Percentiles rank a stretch among this genome's conserved stretches.
Evolutionary conservation across 352 stramenopile species (phyloP).

Genomic region (Pythium myriotylum): DNA sequence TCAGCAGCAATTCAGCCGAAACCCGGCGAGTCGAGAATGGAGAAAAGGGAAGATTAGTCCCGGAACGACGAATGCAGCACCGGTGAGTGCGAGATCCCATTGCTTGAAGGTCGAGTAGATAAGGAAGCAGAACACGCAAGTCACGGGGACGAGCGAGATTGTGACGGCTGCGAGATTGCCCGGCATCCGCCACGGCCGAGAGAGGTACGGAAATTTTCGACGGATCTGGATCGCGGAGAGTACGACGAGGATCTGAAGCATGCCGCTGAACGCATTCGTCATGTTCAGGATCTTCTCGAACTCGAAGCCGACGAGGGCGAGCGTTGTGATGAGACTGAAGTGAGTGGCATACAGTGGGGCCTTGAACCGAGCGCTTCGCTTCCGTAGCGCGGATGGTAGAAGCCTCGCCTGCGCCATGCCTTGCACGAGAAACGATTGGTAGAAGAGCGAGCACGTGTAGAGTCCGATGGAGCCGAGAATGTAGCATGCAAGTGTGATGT

Average conservation of each 20-base stretch:
- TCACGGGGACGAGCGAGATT: background rate
- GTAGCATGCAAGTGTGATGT: slow-evolving; percentile 42
- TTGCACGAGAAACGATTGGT: slow-evolving; percentile 75
- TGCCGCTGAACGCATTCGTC: slow-evolving; percentile 79
- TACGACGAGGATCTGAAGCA: slow-evolving; percentile 76
- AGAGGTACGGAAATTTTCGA: slow-evolving; percentile 38
- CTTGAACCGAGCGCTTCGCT: slow-evolving; percentile 19
- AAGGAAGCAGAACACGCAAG: background rate
- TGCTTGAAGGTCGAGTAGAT: slow-evolving; percentile 2
- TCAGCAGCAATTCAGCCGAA: background rate
- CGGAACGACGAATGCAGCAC: background rate
- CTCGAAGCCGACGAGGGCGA: slow-evolving; percentile 22
- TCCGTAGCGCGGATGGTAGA: slow-evolving; percentile 72
- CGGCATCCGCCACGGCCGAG: slow-evolving; percentile 32
- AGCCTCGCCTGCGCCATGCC: slow-evolving; percentile 63
- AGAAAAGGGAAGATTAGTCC: slow-evolving; percentile 3
- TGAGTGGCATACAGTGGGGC: slow-evolving; percentile 21
- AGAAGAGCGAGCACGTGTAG: slow-evolving; percentile 84
- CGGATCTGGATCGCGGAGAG: slow-evolving; percentile 79
- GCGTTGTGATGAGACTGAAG: slow-evolving; percentile 1
- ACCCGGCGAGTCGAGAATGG: background rate
- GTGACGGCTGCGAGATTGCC: background rate
- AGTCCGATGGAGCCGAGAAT: slow-evolving; percentile 72
- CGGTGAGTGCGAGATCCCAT: background rate
- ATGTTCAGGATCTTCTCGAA: slow-evolving; percentile 58